Evolutionary conservation across 352 stramenopile species (phyloP).

Genomic region (Aphanomyces euteiches): DNA sequence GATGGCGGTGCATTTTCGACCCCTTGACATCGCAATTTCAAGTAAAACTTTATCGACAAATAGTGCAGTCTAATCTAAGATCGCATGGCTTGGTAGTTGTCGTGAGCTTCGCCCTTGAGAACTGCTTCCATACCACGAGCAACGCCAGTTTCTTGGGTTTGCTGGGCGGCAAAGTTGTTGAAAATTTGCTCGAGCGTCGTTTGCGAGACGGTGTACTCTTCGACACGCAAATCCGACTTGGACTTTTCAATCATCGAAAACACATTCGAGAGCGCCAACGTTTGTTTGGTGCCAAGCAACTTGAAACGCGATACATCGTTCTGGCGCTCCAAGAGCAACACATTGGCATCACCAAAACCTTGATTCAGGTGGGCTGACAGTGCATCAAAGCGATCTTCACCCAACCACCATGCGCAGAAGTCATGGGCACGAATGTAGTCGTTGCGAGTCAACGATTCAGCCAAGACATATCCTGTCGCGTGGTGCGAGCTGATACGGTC

Average conservation of each 20-base stretch:
- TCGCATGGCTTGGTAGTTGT: too few relatives aligned
- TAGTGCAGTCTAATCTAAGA: too few relatives aligned
- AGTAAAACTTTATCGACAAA: too few relatives aligned
- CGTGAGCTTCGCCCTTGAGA: too few relatives aligned
- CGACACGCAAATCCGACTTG: slow-evolving; percentile 45
- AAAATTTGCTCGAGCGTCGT: too few relatives aligned
- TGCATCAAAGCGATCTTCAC: slow-evolving; percentile 50
- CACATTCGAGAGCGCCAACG: slow-evolving; percentile 38
- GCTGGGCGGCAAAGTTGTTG: too few relatives aligned
- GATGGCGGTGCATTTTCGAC: too few relatives aligned
- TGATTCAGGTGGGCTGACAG: slow-evolving; percentile 38
- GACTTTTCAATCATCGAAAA: slow-evolving; percentile 56
- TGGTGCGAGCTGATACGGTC: slow-evolving; percentile 38
- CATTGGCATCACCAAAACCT: slow-evolving; percentile 30
- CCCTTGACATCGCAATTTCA: too few relatives aligned
- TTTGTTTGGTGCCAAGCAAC: slow-evolving; percentile 35
- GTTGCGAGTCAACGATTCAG: slow-evolving; percentile 32
- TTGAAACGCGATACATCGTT: slow-evolving; percentile 61
- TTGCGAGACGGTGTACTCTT: slow-evolving; percentile 77
- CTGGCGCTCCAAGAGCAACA: slow-evolving; percentile 43
- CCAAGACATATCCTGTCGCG: slow-evolving; percentile 34
- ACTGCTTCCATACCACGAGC: too few relatives aligned
- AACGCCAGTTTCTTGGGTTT: too few relatives aligned
- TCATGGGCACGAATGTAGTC: slow-evolving; percentile 35
- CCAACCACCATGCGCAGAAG: slow-evolving; percentile 61